A percentile compares a stretch with the other conserved stretches of the same genome.
These are phyloP conservation scores for Cladobotryum protrusum DNA, from an alignment of 2,329 filamentous ascomycete species.

Conservation along the genomic window DNA sequence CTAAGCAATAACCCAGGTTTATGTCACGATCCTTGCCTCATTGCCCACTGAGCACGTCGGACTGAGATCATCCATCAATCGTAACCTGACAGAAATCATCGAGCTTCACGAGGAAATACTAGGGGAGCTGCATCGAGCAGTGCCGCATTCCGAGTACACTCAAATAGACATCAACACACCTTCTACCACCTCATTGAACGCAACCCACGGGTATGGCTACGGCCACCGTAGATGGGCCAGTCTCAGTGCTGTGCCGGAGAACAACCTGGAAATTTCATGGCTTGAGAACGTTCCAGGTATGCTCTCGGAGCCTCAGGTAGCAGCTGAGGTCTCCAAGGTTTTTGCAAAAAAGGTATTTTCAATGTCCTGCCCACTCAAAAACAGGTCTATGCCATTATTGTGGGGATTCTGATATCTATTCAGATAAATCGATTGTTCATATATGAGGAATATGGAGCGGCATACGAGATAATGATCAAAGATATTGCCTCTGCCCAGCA, in stretches of 20 bases:
- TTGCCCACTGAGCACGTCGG: conserved; percentile 58
- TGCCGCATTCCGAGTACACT: conserved; percentile 62
- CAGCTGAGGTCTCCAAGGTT: conserved; percentile 53
- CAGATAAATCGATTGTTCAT: conserved; percentile 76
- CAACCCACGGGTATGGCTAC: neutral
- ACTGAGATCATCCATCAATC: conserved; percentile 66
- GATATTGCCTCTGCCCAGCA: conserved; percentile 66
- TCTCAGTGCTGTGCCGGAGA: conserved; percentile 40
- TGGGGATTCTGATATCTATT: conserved; percentile 6
- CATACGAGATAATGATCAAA: conserved; percentile 78
- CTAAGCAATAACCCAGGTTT: conserved; percentile 47
- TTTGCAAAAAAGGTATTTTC: conserved; percentile 51
- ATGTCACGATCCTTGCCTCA: conserved; percentile 69
- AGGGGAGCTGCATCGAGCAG: conserved; percentile 60
- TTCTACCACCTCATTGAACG: conserved; percentile 11
- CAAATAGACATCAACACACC: conserved; percentile 27
- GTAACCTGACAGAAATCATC: conserved; percentile 72
- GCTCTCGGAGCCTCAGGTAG: conserved; percentile 52
- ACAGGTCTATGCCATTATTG: too few relatives aligned
- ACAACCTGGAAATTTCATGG: conserved; percentile 33
- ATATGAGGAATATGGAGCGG: conserved; percentile 88
- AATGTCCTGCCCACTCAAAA: neutral
- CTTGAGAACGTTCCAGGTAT: conserved; percentile 44
- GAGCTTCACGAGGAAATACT: conserved; percentile 79
- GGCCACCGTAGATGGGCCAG: conserved; percentile 44